These are phyloP conservation scores for Colletotrichum gloeosporioides DNA, from an alignment of 2,329 filamentous ascomycete genomes.

Conservation along the genomic window DNA sequence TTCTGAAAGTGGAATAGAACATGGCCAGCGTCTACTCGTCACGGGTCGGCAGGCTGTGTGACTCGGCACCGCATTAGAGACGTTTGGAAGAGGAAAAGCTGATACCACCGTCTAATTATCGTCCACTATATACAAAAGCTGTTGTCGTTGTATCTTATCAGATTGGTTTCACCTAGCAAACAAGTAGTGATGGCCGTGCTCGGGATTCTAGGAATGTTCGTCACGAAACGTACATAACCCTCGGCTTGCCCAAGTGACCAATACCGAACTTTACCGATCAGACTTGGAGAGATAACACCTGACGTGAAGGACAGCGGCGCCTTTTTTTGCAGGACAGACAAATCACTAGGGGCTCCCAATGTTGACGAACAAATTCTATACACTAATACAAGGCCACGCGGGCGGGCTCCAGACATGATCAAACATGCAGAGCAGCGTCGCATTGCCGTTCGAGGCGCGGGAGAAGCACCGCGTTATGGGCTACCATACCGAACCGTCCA, in stretches of 20 bases:
- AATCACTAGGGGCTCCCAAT: background rate
- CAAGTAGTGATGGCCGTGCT: background rate
- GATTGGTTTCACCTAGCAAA: background rate
- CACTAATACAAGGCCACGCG: conserved; percentile 37
- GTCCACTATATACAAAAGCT: conserved; percentile 12
- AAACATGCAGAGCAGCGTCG: conserved; percentile 24
- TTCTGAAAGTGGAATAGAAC: conserved; percentile 1
- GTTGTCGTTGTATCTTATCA: background rate
- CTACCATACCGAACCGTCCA: conserved; percentile 11
- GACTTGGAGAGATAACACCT: background rate
- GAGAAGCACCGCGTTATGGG: background rate
- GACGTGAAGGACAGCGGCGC: background rate
- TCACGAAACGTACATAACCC: background rate
- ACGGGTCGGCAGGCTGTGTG: background rate
- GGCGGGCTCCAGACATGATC: background rate
- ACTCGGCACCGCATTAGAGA: conserved; percentile 17
- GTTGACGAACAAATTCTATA: conserved; percentile 35
- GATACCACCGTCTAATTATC: conserved; percentile 14
- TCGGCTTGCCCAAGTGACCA: background rate
- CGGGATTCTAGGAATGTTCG: background rate
- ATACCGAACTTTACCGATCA: background rate
- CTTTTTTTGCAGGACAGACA: background rate
- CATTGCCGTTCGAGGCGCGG: conserved; percentile 20
- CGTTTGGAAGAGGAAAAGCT: conserved; percentile 15
- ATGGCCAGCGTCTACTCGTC: conserved; percentile 9